Evolutionary conservation across 306 rosid genomes (phyloP), one percentile per base, ranked within the genome.

Genomic region (Cucurbita ficifolia): DNA sequence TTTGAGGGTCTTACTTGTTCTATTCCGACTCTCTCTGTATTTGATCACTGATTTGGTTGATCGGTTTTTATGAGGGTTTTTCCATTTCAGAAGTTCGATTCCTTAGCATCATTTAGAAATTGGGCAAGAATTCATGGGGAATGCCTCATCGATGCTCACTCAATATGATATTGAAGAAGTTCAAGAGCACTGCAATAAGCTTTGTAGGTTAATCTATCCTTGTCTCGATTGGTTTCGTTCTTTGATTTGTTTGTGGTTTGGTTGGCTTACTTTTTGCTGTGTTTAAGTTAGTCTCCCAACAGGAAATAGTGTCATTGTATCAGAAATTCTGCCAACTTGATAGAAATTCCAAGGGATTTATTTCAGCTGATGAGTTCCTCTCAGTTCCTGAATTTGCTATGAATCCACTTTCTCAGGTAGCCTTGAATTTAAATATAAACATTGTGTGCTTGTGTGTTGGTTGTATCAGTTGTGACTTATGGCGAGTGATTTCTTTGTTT

Each of bases 91-190:
- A 29, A 45, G 49, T 9, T 45, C 3, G 49, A 6, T 10, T 45
- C 11, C 46, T 42, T 42, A 42, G 46, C 1, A 48, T 19, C 4
- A 0, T 57, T 36, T 24, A 59, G 67, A 33, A 13, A 33, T 55
- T 79, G 75, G 35, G 17, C 50, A 9, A 79, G 72, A 50, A 72
- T 4, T 77, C 73, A 91, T 94, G 99, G 97, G 97, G 74, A 85
- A 13, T 78, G 85, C 96, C 10, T 81, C 96, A 45, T 94, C 99
- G 48, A 76, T 88, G 96, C 79, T 91, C 43, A 94, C 96, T 82
- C 96, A 86, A 68, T 94, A 94, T 78, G 97, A 94, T 78, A 94
- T 94, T 50, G 99, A 94, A 78, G 96, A 89, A 84, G 96, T 94
- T 56, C 95, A 94, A 77, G 84, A 88, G 68, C 87, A 91, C 85